These are phyloP conservation scores for Cyphellophora attinorum DNA, from an alignment of 2,329 filamentous ascomycete genomes.

Conservation along the genomic window DNA sequence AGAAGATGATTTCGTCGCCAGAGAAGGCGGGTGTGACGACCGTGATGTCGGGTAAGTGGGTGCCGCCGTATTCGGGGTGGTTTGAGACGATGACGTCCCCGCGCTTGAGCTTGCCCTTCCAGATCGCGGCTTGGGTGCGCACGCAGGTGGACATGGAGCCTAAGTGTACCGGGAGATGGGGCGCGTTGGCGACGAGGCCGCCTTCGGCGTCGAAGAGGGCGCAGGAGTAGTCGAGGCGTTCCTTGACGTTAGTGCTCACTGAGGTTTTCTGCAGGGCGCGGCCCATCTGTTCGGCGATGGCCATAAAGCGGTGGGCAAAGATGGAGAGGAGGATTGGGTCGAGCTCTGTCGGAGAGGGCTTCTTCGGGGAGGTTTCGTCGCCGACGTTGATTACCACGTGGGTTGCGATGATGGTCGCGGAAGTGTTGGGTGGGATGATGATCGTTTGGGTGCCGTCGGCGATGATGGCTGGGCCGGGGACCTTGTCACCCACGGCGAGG, in stretches of 20 bases:
- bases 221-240: slow-evolving; percentile 68
- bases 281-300: slow-evolving; percentile 51
- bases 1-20: slow-evolving; percentile 60
- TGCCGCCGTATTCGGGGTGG: slow-evolving; percentile 75
- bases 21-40: slow-evolving; percentile 72
- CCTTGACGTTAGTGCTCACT: slow-evolving; percentile 64
- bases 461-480: slow-evolving; percentile 74
- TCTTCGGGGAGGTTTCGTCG: slow-evolving; percentile 31
- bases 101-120: slow-evolving; percentile 65
- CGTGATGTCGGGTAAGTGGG: slow-evolving; percentile 75
- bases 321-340: slow-evolving; percentile 46
- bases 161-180: slow-evolving; percentile 68
- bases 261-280: slow-evolving; percentile 46
- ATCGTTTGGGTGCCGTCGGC: slow-evolving; percentile 73
- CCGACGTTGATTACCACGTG: slow-evolving; percentile 83
- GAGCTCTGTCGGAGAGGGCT: slow-evolving; percentile 22
- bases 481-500: slow-evolving; percentile 59
- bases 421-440: slow-evolving; percentile 69
- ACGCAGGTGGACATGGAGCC: slow-evolving; percentile 75
- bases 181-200: slow-evolving; percentile 65
- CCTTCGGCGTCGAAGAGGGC: slow-evolving; percentile 64
- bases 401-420: slow-evolving; percentile 69
- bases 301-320: slow-evolving; percentile 50
- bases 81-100: slow-evolving; percentile 79
- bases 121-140: slow-evolving; percentile 64